These are phyloP conservation scores for Pseudonitzschia multiseries DNA, from an alignment of 108 stramenopile genomes.

Conservation along the genomic window DNA sequence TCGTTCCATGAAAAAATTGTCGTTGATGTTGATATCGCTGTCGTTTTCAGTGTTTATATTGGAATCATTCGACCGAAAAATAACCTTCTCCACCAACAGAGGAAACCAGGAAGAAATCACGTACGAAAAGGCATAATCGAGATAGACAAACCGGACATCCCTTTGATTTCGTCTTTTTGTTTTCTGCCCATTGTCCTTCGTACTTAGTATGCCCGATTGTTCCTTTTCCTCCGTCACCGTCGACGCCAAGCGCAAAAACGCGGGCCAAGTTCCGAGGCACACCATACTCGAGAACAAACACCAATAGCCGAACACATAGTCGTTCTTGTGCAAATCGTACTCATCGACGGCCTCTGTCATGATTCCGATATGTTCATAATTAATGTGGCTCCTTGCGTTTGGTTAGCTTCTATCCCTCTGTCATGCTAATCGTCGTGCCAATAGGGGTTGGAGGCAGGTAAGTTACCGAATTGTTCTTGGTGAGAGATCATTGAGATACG, in stretches of 20 bases:
- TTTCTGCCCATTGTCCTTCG: too few species aligned
- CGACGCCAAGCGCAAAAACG: constrained; percentile 31
- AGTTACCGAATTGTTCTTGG: too few species aligned
- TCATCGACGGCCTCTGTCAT: too few species aligned
- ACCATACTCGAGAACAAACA: constrained; percentile 30
- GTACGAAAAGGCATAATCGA: constrained; percentile 46
- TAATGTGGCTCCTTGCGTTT: too few species aligned
- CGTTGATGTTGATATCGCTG: background rate
- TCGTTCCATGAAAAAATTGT: constrained; percentile 10
- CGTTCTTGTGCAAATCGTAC: too few species aligned
- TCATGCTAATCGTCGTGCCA: too few species aligned
- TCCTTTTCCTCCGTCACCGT: background rate
- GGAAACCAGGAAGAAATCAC: constrained; percentile 29
- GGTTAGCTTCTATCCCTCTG: too few species aligned
- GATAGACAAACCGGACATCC: constrained; percentile 35
- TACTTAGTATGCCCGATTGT: too few species aligned
- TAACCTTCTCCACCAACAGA: constrained; percentile 5
- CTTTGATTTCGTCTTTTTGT: background rate
- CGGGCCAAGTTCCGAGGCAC: constrained; percentile 51
- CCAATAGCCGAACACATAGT: constrained; percentile 2
- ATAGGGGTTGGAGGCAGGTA: too few species aligned
- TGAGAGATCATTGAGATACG: too few species aligned
- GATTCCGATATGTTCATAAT: too few species aligned
- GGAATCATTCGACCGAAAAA: background rate
- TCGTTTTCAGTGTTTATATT: background rate